Conservation (phyloP, 495 filamentous ascomycete genomes). For the Aspergillus funiculosus region DNA sequence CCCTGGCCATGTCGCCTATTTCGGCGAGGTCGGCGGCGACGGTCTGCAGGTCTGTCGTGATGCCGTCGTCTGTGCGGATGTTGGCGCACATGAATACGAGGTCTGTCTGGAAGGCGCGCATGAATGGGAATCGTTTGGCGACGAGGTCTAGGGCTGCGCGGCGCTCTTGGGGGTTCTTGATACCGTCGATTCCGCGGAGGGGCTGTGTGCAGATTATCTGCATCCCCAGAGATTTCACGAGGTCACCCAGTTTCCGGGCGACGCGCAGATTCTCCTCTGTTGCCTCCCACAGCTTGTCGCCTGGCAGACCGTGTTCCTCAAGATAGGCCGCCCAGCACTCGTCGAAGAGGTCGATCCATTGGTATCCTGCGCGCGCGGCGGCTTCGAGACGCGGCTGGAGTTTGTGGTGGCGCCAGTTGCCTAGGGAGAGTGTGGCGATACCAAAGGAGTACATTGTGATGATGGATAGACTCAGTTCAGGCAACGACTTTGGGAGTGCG, state of each 20-base stretch:
- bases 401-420: constrained; percentile 26
- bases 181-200: constrained; percentile 28
- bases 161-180: constrained; percentile 24
- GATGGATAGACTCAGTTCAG: constrained; percentile 17
- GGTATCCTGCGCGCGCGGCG: constrained; percentile 28
- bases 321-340: constrained; percentile 36
- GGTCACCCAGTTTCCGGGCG: constrained; percentile 23
- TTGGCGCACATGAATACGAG: constrained; percentile 33
- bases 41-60: constrained; percentile 27
- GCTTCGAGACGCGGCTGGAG: constrained; percentile 26
- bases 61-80: constrained; percentile 26
- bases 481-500: too few relatives aligned
- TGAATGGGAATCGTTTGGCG: constrained; percentile 33
- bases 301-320: constrained; percentile 23
- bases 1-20: constrained; percentile 28
- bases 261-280: constrained; percentile 25
- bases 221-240: constrained; percentile 30
- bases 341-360: constrained; percentile 35
- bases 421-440: constrained; percentile 32
- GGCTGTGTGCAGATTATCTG: constrained; percentile 32
- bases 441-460: constrained; percentile 19
- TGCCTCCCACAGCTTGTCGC: constrained; percentile 26
- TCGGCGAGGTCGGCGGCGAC: constrained; percentile 29
- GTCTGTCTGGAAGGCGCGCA: constrained; percentile 35
- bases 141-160: constrained; percentile 21